phyloP scores from a whole-genome alignment of 2,329 filamentous ascomycete species.

The Hymenoscyphus infarciens region DNA sequence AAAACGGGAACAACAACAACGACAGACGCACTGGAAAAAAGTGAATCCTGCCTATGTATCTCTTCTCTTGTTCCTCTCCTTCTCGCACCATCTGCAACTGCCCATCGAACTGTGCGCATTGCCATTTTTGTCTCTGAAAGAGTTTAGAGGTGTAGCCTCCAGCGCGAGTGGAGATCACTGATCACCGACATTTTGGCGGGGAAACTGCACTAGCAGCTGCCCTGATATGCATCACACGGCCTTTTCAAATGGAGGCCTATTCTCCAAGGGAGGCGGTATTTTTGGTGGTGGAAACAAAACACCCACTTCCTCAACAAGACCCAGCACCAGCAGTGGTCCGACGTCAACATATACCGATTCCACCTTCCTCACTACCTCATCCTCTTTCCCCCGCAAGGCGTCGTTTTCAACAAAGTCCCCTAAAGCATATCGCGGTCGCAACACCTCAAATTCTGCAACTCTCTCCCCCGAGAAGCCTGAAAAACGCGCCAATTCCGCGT shows the following conservation, averaged over 20 bases:
- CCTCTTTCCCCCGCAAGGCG: slow-evolving; percentile 42
- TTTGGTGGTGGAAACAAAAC: slow-evolving; percentile 29
- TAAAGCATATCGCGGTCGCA: slow-evolving; percentile 38
- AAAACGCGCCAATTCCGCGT: slow-evolving; percentile 20
- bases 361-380: slow-evolving; percentile 44
- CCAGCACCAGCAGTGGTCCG: slow-evolving; percentile 30
- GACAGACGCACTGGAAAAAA: neutral
- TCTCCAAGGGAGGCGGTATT: slow-evolving; percentile 23
- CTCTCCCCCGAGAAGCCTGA: slow-evolving; percentile 17
- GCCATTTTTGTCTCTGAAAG: neutral
- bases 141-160: neutral
- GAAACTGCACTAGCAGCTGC: neutral
- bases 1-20: neutral
- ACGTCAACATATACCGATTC: slow-evolving; percentile 23
- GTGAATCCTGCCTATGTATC: neutral
- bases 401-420: slow-evolving; percentile 36
- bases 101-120: neutral
- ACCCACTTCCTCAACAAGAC: slow-evolving; percentile 27
- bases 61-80: neutral
- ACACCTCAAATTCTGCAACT: slow-evolving; percentile 27
- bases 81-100: neutral
- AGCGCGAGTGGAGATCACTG: neutral
- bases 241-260: slow-evolving; percentile 14
- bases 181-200: neutral
- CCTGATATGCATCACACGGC: slow-evolving; percentile 20